Base-by-base conservation (phyloP, 2,329 filamentous ascomycete species). In the Truncatella angustata region DNA sequence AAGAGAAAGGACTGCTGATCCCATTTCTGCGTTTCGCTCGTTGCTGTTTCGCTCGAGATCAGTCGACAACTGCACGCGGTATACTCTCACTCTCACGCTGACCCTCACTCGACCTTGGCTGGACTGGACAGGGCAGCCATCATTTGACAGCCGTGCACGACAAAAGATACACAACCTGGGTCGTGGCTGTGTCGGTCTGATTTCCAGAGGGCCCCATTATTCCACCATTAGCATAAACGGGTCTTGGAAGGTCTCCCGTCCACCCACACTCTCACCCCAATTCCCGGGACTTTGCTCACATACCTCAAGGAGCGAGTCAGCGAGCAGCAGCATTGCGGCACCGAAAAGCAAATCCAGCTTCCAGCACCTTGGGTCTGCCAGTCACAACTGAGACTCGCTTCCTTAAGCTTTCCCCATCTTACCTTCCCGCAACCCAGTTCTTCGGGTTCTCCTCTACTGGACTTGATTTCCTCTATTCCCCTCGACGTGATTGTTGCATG, bases 311-410 rank as follows among this genome's bases (percentile, higher is more conserved):
- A 43, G 43, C 43, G 43, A 1, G 50, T 60, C 2, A 79, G 59
- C 57, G 77, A 74, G 76, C 1, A 71, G 75, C 51, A 77, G 64
- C 16, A 80, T 75, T 56, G 75, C 72, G 77, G 76, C 79, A 12
- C 66, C 67, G 67, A 44, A 59, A 69, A 43, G 40, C 40, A 43
- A 43, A 24, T n/a, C 23, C 40, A 20, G 28, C 21, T 23, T 43
- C 43, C 43, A 21, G 43, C 43, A 28, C 43, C 30, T 46, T 30
- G 43, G 43, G 30, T 46, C 43, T 46, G 26, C 43, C 43, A 32
- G 7, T 46, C 43, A 46, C 40, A 43, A 43, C 24, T 43, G 40
- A 20, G 21, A 18, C 34, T 35, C 16, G n/a, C 26, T 28, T 28
- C 26, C 40, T 30, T 24, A 43, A 43, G 20, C 40, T 43, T 30